A percentile compares a stretch with the other conserved stretches of the same genome.
These are phyloP conservation scores for Malus sieversii DNA, from an alignment of 306 rosid species.

Conservation along the genomic window DNA sequence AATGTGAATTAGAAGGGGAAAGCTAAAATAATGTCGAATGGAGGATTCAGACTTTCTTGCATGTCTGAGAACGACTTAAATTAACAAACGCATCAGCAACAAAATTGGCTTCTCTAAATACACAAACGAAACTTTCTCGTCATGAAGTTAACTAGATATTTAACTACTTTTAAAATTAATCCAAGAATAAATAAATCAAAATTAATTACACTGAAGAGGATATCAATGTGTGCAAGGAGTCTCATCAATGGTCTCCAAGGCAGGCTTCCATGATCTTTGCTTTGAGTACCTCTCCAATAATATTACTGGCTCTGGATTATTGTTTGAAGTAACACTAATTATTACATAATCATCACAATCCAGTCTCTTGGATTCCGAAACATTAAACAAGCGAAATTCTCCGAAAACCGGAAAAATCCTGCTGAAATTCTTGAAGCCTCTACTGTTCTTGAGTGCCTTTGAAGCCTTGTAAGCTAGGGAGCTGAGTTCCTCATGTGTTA, in stretches of 20 bases:
- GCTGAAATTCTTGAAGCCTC: slow-evolving; percentile 39
- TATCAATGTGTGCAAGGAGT: slow-evolving; percentile 21
- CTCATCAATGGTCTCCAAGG: slow-evolving; percentile 79
- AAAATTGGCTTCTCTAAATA: no score
- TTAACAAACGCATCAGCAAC: neutral
- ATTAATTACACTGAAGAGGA: neutral
- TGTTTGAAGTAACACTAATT: neutral
- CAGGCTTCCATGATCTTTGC: slow-evolving; percentile 87
- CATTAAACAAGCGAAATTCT: slow-evolving; percentile 46
- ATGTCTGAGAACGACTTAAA: no score
- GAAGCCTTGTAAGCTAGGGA: slow-evolving; percentile 55
- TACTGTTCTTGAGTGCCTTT: slow-evolving; percentile 42
- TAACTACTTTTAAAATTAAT: neutral
- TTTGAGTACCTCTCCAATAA: slow-evolving; percentile 36
- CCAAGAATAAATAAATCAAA: neutral
- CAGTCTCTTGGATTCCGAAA: slow-evolving; percentile 35
- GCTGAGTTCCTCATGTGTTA: slow-evolving; percentile 70
- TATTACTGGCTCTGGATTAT: slow-evolving; percentile 9
- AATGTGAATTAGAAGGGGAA: no score
- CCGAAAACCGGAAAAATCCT: slow-evolving; percentile 67
- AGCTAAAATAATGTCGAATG: no score
- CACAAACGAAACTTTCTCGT: neutral
- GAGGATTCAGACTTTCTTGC: no score
- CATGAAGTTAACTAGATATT: neutral
- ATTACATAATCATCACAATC: slow-evolving; percentile 6